Evolutionary conservation across 177 flowering plant genomes (phyloP).

Genomic region (Vitis hybrid): DNA sequence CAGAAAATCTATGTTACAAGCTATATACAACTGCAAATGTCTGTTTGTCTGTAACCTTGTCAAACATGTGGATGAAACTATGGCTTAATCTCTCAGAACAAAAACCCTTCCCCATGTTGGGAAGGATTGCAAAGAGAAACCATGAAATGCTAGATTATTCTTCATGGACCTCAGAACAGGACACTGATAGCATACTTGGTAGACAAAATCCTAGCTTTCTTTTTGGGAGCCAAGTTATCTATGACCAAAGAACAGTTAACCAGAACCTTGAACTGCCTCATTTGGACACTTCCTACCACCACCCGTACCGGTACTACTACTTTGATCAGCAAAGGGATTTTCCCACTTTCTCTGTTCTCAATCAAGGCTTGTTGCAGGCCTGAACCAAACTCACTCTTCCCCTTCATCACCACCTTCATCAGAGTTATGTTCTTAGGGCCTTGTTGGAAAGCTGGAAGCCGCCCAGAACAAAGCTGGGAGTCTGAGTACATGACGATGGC

Average conservation of each 20-base stretch:
- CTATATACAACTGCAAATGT: no score
- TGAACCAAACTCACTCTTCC: slow-evolving; percentile 52
- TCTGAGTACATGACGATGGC: slow-evolving; percentile 35
- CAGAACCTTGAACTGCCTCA: slow-evolving; percentile 33
- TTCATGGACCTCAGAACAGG: background rate
- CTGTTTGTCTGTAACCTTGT: background rate
- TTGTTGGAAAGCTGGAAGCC: slow-evolving; percentile 53
- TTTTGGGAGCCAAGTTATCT: slow-evolving; percentile 48
- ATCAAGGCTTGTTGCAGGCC: slow-evolving; percentile 52
- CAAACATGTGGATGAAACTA: background rate
- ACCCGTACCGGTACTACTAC: slow-evolving; percentile 51
- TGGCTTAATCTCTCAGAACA: no score
- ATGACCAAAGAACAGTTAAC: slow-evolving; percentile 54
- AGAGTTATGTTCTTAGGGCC: slow-evolving; percentile 40
- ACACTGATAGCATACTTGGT: slow-evolving; percentile 21
- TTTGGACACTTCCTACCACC: slow-evolving; percentile 19
- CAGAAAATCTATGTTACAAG: no score
- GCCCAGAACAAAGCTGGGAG: slow-evolving; percentile 51
- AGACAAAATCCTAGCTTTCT: slow-evolving; percentile 43
- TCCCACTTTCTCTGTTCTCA: slow-evolving; percentile 32
- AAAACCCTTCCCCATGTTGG: no score
- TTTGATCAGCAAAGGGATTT: slow-evolving; percentile 46
- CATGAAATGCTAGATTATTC: no score
- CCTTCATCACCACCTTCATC: slow-evolving; percentile 37
- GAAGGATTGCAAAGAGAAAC: no score